phyloP scores from a whole-genome alignment of 2,329 filamentous ascomycete genomes.

The Penicillium fuscoglaucum region DNA sequence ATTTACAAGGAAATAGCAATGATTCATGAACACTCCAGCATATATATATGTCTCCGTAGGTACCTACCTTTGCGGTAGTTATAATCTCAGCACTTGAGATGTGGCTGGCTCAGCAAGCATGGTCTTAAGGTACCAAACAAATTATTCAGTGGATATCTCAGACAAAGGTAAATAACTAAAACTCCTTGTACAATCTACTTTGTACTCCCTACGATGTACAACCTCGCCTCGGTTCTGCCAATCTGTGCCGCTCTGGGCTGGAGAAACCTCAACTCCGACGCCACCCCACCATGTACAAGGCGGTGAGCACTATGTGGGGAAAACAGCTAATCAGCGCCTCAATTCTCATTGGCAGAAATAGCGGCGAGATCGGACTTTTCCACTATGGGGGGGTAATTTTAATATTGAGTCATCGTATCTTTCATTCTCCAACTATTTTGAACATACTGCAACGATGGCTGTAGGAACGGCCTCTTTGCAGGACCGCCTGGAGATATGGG shows the following conservation, averaged over 20 bases:
- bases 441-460: conserved; percentile 35
- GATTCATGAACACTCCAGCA: not conserved
- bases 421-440: conserved; percentile 15
- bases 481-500: conserved; percentile 45
- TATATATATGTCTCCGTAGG: not conserved
- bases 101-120: not conserved
- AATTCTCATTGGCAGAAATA: conserved; percentile 5
- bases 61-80: not conserved
- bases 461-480: conserved; percentile 36
- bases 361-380: conserved; percentile 34
- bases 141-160: not conserved
- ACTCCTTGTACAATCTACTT: not conserved
- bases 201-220: not conserved
- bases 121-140: no score
- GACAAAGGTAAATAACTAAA: not conserved
- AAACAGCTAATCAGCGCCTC: conserved; percentile 19
- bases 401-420: conserved; percentile 26
- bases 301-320: conserved; percentile 22
- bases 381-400: conserved; percentile 21
- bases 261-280: not conserved
- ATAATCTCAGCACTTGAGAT: not conserved
- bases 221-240: not conserved
- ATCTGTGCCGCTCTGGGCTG: not conserved
- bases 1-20: not conserved
- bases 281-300: conserved; percentile 6